Evolutionary conservation across 805 yeast species (phyloP).

Genomic region (Kuraishia piskuri): DNA sequence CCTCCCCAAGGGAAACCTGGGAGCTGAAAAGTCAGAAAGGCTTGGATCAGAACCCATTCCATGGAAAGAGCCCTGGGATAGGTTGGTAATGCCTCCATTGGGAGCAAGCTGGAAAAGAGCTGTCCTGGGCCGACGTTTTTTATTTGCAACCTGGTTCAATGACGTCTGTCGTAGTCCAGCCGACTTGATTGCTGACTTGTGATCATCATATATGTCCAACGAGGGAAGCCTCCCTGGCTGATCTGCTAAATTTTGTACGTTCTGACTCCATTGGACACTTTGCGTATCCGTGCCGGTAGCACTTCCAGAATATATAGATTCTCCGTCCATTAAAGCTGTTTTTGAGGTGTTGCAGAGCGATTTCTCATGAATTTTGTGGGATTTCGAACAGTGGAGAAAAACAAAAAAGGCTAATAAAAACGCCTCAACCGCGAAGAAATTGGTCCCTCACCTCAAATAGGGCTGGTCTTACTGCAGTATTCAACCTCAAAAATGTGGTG

Average conservation of each 20-base stretch:
- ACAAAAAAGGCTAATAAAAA: neutral
- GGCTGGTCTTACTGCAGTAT: no score
- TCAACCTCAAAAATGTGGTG: no score
- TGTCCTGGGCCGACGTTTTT: slow-evolving; percentile 18
- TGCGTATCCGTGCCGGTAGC: neutral
- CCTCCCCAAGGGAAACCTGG: neutral
- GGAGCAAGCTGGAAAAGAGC: slow-evolving; percentile 2
- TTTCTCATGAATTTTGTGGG: no score
- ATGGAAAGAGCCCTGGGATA: neutral
- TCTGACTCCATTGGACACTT: neutral
- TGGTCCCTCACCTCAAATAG: no score
- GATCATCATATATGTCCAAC: slow-evolving; percentile 19
- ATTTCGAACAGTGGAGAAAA: neutral
- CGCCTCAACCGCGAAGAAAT: no score
- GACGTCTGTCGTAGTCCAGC: slow-evolving; percentile 23
- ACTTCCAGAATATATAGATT: neutral
- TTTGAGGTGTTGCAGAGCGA: neutral
- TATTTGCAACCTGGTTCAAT: slow-evolving; percentile 12
- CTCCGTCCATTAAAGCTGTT: neutral
- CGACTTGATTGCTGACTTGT: slow-evolving; percentile 15
- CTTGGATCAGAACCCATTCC: slow-evolving; percentile 4
- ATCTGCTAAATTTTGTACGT: neutral
- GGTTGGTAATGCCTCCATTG: neutral
- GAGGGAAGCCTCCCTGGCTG: neutral
- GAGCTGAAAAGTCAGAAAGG: neutral